Conservation (phyloP, 192 early-diverging fungal genomes). For the Coemansia sp. region DNA sequence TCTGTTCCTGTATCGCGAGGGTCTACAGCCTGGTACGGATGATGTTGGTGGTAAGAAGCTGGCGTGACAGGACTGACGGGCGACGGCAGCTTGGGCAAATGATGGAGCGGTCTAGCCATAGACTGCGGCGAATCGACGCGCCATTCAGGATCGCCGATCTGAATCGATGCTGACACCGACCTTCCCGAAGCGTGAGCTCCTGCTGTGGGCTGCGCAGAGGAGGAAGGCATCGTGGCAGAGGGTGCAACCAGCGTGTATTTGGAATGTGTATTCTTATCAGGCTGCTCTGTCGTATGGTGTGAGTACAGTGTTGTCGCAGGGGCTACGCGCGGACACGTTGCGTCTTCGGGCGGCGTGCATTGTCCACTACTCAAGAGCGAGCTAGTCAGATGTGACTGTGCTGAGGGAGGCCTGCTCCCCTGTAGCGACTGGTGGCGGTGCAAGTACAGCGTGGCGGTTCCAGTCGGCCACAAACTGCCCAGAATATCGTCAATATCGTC, state of each 20-base stretch:
- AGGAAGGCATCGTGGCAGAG: not conserved
- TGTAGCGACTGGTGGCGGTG: slow-evolving; percentile 13
- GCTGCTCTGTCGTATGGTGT: not conserved
- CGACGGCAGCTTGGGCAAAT: slow-evolving; percentile 28
- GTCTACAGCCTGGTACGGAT: not conserved
- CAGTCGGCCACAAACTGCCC: slow-evolving; percentile 49
- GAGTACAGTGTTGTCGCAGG: not conserved
- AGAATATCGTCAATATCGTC: slow-evolving; percentile 57
- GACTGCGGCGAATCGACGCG: slow-evolving; percentile 50
- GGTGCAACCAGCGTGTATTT: slow-evolving; percentile 23
- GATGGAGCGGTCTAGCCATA: slow-evolving; percentile 11
- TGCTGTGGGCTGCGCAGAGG: not conserved
- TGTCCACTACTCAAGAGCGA: slow-evolving; percentile 17
- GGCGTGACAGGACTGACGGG: slow-evolving; percentile 29
- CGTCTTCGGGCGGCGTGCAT: slow-evolving; percentile 43
- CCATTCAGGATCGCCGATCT: slow-evolving; percentile 57
- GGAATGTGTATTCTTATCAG: not conserved
- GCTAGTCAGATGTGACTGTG: slow-evolving; percentile 7
- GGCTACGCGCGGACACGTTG: not conserved
- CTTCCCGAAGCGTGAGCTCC: slow-evolving; percentile 14
- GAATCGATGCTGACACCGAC: slow-evolving; percentile 38
- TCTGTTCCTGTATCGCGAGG: not conserved
- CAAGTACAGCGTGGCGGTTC: slow-evolving; percentile 5
- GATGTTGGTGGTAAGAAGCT: not conserved
- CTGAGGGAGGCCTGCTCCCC: slow-evolving; percentile 19